Conservation (phyloP, 495 filamentous ascomycete genomes). For the Rhypophila decipiens region DNA sequence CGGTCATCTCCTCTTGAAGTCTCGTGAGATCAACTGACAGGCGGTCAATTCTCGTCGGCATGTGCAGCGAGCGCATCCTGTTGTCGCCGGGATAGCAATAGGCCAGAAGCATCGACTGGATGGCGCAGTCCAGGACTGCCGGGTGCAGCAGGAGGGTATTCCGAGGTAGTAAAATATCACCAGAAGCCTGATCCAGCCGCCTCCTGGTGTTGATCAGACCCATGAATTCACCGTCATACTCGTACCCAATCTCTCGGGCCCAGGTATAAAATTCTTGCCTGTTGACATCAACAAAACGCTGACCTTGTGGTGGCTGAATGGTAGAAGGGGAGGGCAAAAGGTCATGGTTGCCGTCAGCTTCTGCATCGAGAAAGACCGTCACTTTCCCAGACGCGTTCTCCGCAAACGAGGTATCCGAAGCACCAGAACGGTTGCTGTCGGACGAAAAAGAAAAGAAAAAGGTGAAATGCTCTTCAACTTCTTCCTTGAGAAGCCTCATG, state of each 20-base stretch:
- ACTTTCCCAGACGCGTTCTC: background rate
- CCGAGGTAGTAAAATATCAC: background rate
- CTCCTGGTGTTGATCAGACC: background rate
- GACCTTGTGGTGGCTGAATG: too few relatives aligned
- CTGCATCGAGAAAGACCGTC: background rate
- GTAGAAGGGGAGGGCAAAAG: background rate
- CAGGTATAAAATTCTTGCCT: background rate
- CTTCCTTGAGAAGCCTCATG: background rate
- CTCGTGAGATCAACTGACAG: background rate
- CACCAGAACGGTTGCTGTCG: too few relatives aligned
- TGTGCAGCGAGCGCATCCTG: background rate
- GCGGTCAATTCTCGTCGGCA: background rate
- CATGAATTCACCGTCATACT: background rate
- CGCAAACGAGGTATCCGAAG: background rate
- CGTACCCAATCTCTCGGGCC: background rate
- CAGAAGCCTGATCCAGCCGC: background rate
- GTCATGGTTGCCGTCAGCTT: background rate
- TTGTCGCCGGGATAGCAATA: background rate
- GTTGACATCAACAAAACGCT: background rate
- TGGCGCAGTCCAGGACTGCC: background rate
- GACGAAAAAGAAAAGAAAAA: too few relatives aligned
- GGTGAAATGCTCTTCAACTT: background rate
- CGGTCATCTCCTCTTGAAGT: background rate
- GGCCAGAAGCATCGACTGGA: background rate
- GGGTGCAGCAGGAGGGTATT: background rate